Evolutionary conservation across 176 grass and related monocot species (phyloP).

Genomic region (Zea luxurians): DNA sequence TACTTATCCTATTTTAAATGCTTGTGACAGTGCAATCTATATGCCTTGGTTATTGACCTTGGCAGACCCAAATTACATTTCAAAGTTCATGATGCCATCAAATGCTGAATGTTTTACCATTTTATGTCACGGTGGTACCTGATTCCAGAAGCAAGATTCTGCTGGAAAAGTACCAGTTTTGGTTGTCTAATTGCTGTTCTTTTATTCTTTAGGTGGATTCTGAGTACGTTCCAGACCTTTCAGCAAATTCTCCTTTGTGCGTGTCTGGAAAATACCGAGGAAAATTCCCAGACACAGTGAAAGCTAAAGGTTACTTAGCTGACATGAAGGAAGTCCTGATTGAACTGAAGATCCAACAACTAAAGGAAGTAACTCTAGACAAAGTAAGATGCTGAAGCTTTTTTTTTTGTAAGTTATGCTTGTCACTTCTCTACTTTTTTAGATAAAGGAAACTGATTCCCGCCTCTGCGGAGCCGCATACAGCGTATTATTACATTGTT

Average conservation of each 20-base stretch:
- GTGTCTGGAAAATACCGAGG: constrained; percentile 86
- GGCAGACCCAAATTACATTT: not conserved
- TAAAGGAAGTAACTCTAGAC: constrained; percentile 77
- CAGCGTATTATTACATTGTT: too few species aligned
- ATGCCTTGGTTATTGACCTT: not conserved
- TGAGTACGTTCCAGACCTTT: constrained; percentile 77
- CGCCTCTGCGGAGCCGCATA: too few species aligned
- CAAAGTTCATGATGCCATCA: not conserved
- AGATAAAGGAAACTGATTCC: too few species aligned
- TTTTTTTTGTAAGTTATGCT: constrained; percentile 19
- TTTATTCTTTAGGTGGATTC: constrained; percentile 60
- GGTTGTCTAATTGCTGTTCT: constrained; percentile 11
- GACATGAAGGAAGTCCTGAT: constrained; percentile 80
- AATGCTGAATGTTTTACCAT: not conserved
- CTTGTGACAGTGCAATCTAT: not conserved
- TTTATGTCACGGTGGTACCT: not conserved
- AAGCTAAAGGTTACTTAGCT: constrained; percentile 76
- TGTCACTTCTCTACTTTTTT: not conserved
- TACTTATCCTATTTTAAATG: constrained; percentile 11
- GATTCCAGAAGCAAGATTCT: not conserved
- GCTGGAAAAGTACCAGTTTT: not conserved
- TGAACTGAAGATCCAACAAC: constrained; percentile 77
- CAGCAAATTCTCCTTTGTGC: constrained; percentile 58
- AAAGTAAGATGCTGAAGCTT: constrained; percentile 56
- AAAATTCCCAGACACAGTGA: constrained; percentile 65